Base-by-base conservation (phyloP, 768 basidiomycete genomes). In the Trichaptum fuscoviolaceum region DNA sequence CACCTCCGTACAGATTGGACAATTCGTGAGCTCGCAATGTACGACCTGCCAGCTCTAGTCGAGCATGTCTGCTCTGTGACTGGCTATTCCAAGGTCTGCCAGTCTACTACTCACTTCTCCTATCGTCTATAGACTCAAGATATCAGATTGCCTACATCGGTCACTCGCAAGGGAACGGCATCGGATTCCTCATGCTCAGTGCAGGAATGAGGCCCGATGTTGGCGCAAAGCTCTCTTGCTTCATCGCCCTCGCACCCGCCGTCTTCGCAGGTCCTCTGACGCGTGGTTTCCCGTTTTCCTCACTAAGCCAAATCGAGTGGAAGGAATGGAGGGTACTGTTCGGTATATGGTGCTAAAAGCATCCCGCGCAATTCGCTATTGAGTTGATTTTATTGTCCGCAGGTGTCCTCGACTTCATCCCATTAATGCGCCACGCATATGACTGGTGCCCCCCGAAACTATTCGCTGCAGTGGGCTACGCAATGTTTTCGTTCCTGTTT, bases 141-240 rank as follows among this genome's bases (percentile, higher is more conserved):
- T 23, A 12, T 1, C 69, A 80, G 78, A 77, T 82, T 64, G 82
- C 76, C 23, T 82, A 82, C 71, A 81, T 83, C 66, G 82, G 81
- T 26, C 82, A 83, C 67, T 83, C 82, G 20, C 82, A 83, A 72
- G 82, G 82, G 25, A 82, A 82, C 71, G 81, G 81, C 0, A 73
- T 81, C 9, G 78, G 81, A 59, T 83, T 83, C 71, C 76, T 81
- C 70, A 80, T 81, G 7, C 77, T 83, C 36, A 80, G 81, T 0
- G 71, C 77, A 26, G 82, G 82, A 26, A 82, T 83, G 78, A 77
- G 80, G 23, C 82, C 82, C 5, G 77, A 78, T 20, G 70, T 83
- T 2, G 82, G 82, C 42, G 73, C 76, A 24, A 78, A 78, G 67
- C 69, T 83, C 24, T 77, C 77, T 18, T 65, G 76, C 64, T 83